phyloP scores from a whole-genome alignment of 331 rosid species.

The Dryas integrifolia region DNA sequence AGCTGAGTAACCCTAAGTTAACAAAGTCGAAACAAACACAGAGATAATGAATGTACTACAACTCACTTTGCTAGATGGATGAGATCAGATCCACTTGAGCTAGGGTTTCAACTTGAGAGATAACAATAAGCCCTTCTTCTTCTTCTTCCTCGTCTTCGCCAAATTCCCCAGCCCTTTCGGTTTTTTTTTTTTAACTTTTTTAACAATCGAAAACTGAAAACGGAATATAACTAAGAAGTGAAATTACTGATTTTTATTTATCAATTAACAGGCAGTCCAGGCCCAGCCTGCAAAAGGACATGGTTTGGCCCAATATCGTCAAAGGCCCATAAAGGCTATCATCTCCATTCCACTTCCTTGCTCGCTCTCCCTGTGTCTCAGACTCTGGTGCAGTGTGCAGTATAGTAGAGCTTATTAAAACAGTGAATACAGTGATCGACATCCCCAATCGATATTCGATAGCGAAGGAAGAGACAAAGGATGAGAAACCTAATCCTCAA shows the following conservation, averaged over 20 bases:
- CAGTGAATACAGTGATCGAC: too few relatives aligned
- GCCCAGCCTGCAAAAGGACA: neutral
- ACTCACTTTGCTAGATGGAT: conserved; percentile 9
- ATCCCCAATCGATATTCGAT: too few relatives aligned
- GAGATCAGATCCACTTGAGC: conserved; percentile 6
- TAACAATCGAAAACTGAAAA: neutral
- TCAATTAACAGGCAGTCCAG: neutral
- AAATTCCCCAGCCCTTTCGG: neutral
- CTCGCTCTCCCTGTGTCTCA: too few relatives aligned
- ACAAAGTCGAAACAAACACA: neutral
- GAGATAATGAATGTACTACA: neutral
- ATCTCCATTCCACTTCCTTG: too few relatives aligned
- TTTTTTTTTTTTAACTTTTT: neutral
- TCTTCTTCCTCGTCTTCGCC: conserved; percentile 1
- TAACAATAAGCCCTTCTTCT: neutral
- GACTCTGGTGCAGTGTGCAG: too few relatives aligned
- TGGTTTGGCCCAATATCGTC: neutral
- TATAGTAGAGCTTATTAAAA: too few relatives aligned
- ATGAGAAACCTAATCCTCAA: conserved; percentile 7
- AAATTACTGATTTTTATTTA: neutral
- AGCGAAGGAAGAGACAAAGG: neutral
- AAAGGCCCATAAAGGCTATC: neutral
- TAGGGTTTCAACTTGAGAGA: neutral
- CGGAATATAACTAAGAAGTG: neutral
- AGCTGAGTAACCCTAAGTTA: neutral